Evolutionary conservation across 352 stramenopile genomes (phyloP), one percentile per base, ranked within the genome.

Genomic region (Phytophthora pisi): DNA sequence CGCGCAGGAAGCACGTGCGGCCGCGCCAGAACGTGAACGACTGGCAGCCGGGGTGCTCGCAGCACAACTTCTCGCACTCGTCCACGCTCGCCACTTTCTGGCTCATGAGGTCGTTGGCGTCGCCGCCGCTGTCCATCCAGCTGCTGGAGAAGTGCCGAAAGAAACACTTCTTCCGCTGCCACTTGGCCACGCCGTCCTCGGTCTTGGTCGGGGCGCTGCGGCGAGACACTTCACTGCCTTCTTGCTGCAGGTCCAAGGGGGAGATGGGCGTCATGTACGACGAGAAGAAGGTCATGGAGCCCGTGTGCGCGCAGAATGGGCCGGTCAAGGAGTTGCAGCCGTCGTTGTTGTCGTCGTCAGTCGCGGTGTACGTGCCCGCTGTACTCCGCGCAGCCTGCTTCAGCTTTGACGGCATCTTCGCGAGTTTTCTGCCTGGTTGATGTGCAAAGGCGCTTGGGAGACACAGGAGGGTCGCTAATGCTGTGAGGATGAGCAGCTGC

Each of bases 1-100:
- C 74, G 16, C 84, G 80, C n/a, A 92, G 61, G 65, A 90, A 92
- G 64, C 84, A 92, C n/a, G 82, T 90, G 45, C 70, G 66, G 5
- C 77, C 78, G 49, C 77, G 84, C 82, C 84, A 92, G 55, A 91
- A 90, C 13, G 80, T 90, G 62, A 88, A 92, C 36, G 82, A 91
- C 36, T 78, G 66, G 63, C 84, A 92, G 31, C 79, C 64, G 0
- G 80, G 51, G 49, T 92, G 77, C 8, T 75, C 72, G 51, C 84
- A 92, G 64, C 84, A 92, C 13, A 92, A 64, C 49, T 68, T 49
- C 50, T 92, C 84, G 54, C 84, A 92, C 36, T 90, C 84, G 45
- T 91, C 80, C 53, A 86, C 79, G 8, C 47, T 82, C 15, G 49
- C 28, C n/a, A 90, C 80, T 56, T 75, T 58, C 57, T 86, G 73